Base-by-base conservation (phyloP, 1,284 basidiomycete genomes). In the Mrakiaceae sp. region DNA sequence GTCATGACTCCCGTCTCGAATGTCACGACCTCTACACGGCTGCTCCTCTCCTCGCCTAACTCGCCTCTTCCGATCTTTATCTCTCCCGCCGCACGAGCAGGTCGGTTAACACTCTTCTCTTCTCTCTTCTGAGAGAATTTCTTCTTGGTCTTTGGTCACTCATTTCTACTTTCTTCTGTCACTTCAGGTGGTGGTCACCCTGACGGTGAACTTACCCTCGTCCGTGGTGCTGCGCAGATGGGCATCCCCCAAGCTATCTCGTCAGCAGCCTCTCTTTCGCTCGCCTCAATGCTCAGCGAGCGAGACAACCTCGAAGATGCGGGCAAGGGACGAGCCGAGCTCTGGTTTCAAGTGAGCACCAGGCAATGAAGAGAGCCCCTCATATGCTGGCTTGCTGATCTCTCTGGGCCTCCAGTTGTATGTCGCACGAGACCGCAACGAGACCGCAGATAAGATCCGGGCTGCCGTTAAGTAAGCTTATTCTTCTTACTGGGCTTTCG, bases 171-270 rank as follows among this genome's bases (percentile, higher is more conserved):
- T 27, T 27, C 27, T 27, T 27, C 27, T 27, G 27, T 27, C 1
- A 27, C 2, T 27, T 27, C 27, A 27, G 27, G 27, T 27, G 69
- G 78, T 1, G 79, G 79, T 2, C 79, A 81, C 67, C 79, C 79
- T 0, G 79, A 80, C 50, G 79, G 79, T 16, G 79, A 81, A 68
- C 70, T 77, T 57, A 80, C 79, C 62, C 71, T 80, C 12, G 76
- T 76, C 0, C 71, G 73, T 63, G 74, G 71, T 2, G 77, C 78
- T 4, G 71, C 73, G 3, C 63, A 64, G 42, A 72, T 71, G 27
- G 72, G 72, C 11, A 69, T 74, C 60, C 68, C 74, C 0, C 78
- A 78, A 66, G 70, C 71, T 12, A 64, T 79, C 54, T 77, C 75
- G 7, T 73, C 75, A 8, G 71, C 71, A 3, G 68, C 71, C 3